A percentile compares a stretch with the other conserved stretches of the same genome.
phyloP scores from a whole-genome alignment of 2,329 filamentous ascomycete species.

The Xylariales sp. region DNA sequence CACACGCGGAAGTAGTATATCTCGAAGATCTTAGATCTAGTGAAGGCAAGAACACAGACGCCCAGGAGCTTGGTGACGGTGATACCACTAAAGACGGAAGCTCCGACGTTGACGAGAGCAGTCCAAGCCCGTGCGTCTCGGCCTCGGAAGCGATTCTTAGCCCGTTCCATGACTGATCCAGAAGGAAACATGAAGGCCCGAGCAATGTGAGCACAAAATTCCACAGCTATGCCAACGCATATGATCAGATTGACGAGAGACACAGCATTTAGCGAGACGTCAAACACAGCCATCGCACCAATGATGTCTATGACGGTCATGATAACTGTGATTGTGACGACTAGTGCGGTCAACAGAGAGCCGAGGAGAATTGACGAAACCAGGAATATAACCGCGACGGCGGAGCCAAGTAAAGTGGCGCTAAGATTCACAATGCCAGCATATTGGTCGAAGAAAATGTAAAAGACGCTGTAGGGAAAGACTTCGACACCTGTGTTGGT shows the following conservation, averaged over 20 bases:
- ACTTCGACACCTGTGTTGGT: conserved; percentile 71
- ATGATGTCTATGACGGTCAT: conserved; percentile 96
- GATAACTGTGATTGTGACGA: conserved; percentile 80
- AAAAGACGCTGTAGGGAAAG: conserved; percentile 96
- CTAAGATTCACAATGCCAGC: conserved; percentile 78
- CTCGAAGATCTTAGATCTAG: conserved; percentile 96
- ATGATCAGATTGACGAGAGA: conserved; percentile 96
- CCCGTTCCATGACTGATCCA: conserved; percentile 73
- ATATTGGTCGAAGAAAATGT: conserved; percentile 99
- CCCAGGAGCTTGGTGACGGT: conserved; percentile 93
- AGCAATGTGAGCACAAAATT: conserved; percentile 96
- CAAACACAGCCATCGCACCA: conserved; percentile 85
- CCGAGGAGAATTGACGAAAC: conserved; percentile 79
- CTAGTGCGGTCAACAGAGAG: conserved; percentile 72
- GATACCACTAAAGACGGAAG: conserved; percentile 92
- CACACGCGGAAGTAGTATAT: conserved; percentile 99
- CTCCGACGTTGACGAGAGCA: conserved; percentile 89
- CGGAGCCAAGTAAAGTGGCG: conserved; percentile 73
- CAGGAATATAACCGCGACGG: conserved; percentile 78
- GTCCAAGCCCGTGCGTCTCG: conserved; percentile 87
- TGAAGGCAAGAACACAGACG: conserved; percentile 89
- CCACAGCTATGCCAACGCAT: conserved; percentile 91
- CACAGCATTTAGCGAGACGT: conserved; percentile 90
- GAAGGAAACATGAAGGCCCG: conserved; percentile 94
- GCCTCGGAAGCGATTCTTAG: conserved; percentile 72